Percentiles rank a stretch among this genome's conserved stretches.
These are phyloP conservation scores for Keithomyces neogunnii DNA, from an alignment of 2,329 filamentous ascomycete genomes.

Conservation along the genomic window DNA sequence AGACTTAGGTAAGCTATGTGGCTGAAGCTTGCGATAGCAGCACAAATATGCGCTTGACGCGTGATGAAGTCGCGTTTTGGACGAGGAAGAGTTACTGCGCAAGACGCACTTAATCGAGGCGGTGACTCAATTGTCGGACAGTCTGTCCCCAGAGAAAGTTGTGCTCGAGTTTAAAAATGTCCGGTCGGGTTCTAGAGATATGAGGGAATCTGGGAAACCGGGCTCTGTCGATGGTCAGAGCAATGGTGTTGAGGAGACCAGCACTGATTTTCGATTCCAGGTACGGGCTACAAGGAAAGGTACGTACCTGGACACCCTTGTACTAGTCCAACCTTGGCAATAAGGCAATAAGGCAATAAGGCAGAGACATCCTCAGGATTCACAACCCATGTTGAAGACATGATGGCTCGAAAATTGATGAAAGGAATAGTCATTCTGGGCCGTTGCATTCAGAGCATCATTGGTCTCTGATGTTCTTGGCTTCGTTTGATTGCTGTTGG, in stretches of 20 bases:
- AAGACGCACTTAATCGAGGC: conserved; percentile 1
- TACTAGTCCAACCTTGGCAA: conserved; percentile 16
- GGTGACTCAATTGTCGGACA: not conserved
- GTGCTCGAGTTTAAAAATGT: not conserved
- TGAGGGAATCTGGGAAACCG: not conserved
- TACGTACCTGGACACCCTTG: conserved; percentile 14
- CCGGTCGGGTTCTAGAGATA: not conserved
- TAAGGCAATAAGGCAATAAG: conserved; percentile 25
- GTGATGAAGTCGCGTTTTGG: conserved; percentile 12
- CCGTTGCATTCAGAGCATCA: too few species aligned
- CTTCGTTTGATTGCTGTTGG: too few species aligned
- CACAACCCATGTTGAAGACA: not conserved
- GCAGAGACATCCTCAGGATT: conserved; percentile 14
- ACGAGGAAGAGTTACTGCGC: conserved; percentile 1
- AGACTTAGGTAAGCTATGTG: not conserved
- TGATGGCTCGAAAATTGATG: too few species aligned
- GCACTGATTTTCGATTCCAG: conserved; percentile 8
- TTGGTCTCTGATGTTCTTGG: too few species aligned
- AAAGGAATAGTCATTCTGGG: too few species aligned
- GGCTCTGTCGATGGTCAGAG: not conserved
- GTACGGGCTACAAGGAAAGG: conserved; percentile 4
- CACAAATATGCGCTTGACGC: conserved; percentile 11
- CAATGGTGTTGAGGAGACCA: conserved; percentile 4
- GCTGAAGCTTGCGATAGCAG: not conserved
- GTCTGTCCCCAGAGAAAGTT: not conserved